Evolutionary conservation across 805 yeast genomes (phyloP), one percentile per base, ranked within the genome.

Genomic region (Pichia pseudocactophila): DNA sequence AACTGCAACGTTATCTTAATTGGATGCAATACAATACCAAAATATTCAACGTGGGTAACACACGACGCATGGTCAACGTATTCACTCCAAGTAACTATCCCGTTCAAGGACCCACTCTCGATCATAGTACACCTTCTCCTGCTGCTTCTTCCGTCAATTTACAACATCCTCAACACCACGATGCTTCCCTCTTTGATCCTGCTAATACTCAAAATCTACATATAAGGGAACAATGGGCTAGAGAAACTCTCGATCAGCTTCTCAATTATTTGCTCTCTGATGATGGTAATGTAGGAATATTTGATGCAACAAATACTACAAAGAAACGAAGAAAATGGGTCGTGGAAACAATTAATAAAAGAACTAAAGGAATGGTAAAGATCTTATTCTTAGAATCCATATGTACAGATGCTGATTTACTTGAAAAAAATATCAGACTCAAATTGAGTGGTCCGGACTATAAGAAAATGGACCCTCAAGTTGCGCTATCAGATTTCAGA

Each of bases 401-500:
- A 11, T 90, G 97, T 61, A 78, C 86, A 2, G 90, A 89, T 56
- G 77, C 78, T 12, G 69, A 70, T 5, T 76, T 90, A 37, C 80
- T 90, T 35, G 95, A 88, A 55, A 75, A 81, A 47, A 90, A 90
- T 61, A 82, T 90, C 37, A 69, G 85, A 39, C 73, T 92, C 51
- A 90, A 90, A 64, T 69, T 90, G 41, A 76, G 83, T 26, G 98
- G 98, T 0, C 98, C 97, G 0, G 97, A 90, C 63, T 90, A 90
- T 64, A 73, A 73, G 45, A 73, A 80, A 39, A 87, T 88, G 86
- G 90, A 90, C 57, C 85, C 85, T 2, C 77, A 78, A 37, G 54
- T 72, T 12, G 96, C 97, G 0, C 59, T 90, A 19, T 70, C 68
- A 37, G 98, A 90, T 63, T 90, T 90, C 58, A 76, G 80, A 42